phyloP scores from a whole-genome alignment of 108 stramenopile genomes.

The Parmales sp. region DNA sequence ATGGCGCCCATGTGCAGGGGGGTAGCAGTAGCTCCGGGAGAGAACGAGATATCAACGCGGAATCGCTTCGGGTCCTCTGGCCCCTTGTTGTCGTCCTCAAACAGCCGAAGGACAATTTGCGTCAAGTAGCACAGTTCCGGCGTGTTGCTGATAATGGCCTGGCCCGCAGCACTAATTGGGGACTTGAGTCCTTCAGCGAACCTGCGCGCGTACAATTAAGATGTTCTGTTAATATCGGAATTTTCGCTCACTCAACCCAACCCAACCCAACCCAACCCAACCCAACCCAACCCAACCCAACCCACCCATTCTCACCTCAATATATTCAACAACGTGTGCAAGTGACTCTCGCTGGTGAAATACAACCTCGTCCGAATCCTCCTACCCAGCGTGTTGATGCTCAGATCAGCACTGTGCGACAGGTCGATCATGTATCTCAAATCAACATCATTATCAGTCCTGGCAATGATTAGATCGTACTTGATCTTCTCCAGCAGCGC shows the following conservation, averaged over 20 bases:
- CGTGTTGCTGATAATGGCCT: conserved; percentile 47
- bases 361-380: conserved; percentile 94
- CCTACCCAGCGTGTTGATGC: conserved; percentile 88
- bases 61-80: conserved; percentile 62
- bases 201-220: too few species aligned
- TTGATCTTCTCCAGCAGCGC: conserved; percentile 90
- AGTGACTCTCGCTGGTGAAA: conserved; percentile 91
- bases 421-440: conserved; percentile 91
- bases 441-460: conserved; percentile 76
- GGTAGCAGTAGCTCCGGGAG: conserved; percentile 74
- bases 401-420: conserved; percentile 75
- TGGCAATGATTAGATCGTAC: conserved; percentile 69
- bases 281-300: too few species aligned
- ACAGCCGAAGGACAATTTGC: conserved; percentile 88
- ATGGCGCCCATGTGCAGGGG: conserved; percentile 71
- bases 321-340: conserved; percentile 88
- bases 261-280: too few species aligned
- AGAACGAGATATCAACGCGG: conserved; percentile 72
- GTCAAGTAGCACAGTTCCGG: conserved; percentile 92
- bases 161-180: too few species aligned
- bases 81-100: conserved; percentile 66
- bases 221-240: too few species aligned
- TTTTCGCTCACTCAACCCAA: too few species aligned
- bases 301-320: too few species aligned
- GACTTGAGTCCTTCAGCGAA: too few species aligned